Conservation (phyloP, 192 early-diverging fungal genomes). For the Coemansia sp. region DNA sequence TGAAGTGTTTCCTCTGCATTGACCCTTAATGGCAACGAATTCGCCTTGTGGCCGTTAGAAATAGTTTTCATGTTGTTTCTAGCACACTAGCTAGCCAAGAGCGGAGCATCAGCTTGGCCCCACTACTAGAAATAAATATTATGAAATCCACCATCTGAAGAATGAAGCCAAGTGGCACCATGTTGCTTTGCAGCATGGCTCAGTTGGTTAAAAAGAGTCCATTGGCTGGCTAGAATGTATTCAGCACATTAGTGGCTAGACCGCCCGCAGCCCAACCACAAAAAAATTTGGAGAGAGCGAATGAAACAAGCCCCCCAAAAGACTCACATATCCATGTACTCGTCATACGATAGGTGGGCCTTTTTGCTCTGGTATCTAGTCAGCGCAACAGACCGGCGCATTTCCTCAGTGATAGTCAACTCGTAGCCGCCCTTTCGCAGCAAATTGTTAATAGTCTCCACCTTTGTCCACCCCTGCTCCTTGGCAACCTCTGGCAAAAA, state of each 20-base stretch:
- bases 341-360: conserved; percentile 62
- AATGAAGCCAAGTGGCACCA: no score
- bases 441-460: conserved; percentile 80
- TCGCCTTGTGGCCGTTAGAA: no score
- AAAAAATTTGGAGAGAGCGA: neutral
- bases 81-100: no score
- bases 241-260: neutral
- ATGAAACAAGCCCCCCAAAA: neutral
- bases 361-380: conserved; percentile 86
- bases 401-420: conserved; percentile 59
- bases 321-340: conserved; percentile 56
- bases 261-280: neutral
- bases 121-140: no score
- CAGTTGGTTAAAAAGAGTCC: no score
- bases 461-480: conserved; percentile 89
- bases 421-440: conserved; percentile 82
- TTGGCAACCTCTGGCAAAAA: conserved; percentile 87
- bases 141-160: no score
- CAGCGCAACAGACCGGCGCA: conserved; percentile 63
- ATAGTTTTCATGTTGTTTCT: no score
- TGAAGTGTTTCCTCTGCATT: no score
- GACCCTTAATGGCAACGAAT: no score
- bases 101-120: no score
- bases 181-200: no score
- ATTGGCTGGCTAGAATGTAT: no score